Base-by-base conservation (phyloP, 2,329 filamentous ascomycete genomes). In the Aspergillus costaricaensis region DNA sequence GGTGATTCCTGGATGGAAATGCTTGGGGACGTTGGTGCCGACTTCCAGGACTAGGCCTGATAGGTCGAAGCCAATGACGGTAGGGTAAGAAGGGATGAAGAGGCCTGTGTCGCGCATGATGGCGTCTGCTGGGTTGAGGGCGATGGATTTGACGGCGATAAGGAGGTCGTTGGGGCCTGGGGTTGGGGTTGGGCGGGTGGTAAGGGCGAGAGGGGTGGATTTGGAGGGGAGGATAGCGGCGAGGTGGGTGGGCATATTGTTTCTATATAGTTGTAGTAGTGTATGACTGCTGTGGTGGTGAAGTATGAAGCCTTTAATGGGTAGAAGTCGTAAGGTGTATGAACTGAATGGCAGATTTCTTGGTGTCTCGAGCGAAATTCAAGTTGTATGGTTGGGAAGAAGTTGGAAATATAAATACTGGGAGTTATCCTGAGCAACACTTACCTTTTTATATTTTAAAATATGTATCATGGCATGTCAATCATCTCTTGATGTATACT, bases 71-170 rank as follows among this genome's bases (percentile, higher is more conserved):
- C 72, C 72, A 9, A 66, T 61, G 53, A 74, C 74, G 0, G 79
- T 75, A 5, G 82, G 81, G 62, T 80, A 81, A 0, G 48, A 52
- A 2, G 72, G 47, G 41, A 81, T 75, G 51, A 77, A 74, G 58
- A 82, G 72, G 15, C 80, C 82, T 5, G 69, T 62, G 23, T 76
- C 71, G n/a, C 79, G 80, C 71, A 80, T 78, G 49, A 71, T 49
- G 54, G 19, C 59, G 59, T 84, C 82, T 54, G 80, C 74, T 2
- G 81, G 81, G 61, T 84, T 84, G 39, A 84, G 68, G 14, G 81
- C 81, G 5, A 83, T 68, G 3, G 81, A 79, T 54, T 80, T 80
- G 64, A 83, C 77, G 1, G 69, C 76, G 57, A 84, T 70, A 23
- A 83, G 80, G 55, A 84, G 71, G 47, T 84, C 81, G 30, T 66